Conservation (phyloP, 805 yeast genomes). For the Pichia membranifaciens region DNA sequence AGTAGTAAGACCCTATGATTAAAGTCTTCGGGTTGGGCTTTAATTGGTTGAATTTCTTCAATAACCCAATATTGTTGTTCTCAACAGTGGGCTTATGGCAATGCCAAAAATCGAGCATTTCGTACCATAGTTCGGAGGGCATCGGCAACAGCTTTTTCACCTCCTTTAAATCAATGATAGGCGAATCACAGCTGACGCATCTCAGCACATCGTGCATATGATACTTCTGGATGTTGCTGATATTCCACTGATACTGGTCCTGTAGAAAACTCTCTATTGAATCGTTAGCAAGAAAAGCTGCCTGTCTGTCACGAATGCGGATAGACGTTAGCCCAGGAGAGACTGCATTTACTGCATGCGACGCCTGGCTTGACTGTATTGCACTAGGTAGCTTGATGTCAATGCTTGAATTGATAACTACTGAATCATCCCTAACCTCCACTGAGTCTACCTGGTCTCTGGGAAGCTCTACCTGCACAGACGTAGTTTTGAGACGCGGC, state of each 20-base stretch:
- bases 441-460: not conserved
- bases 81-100: conserved; percentile 67
- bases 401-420: not conserved
- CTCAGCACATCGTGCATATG: not conserved
- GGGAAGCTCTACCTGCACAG: conserved; percentile 15
- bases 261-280: conserved; percentile 1
- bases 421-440: not conserved
- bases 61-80: not conserved
- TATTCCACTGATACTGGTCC: conserved; percentile 25
- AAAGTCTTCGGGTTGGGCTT: conserved; percentile 39
- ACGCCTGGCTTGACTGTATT: not conserved
- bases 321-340: not conserved
- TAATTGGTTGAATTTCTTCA: conserved; percentile 35
- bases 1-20: conserved; percentile 53
- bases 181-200: conserved; percentile 17
- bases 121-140: conserved; percentile 94
- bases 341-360: not conserved
- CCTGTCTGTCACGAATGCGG: not conserved
- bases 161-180: conserved; percentile 28
- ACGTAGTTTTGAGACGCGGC: conserved; percentile 21
- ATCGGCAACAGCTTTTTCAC: conserved; percentile 44
- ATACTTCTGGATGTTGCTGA: conserved; percentile 12
- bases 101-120: conserved; percentile 96
- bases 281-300: not conserved
- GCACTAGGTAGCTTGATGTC: not conserved